Conservation (phyloP, 2,329 filamentous ascomycete species). For the Cytospora chrysosperma region DNA sequence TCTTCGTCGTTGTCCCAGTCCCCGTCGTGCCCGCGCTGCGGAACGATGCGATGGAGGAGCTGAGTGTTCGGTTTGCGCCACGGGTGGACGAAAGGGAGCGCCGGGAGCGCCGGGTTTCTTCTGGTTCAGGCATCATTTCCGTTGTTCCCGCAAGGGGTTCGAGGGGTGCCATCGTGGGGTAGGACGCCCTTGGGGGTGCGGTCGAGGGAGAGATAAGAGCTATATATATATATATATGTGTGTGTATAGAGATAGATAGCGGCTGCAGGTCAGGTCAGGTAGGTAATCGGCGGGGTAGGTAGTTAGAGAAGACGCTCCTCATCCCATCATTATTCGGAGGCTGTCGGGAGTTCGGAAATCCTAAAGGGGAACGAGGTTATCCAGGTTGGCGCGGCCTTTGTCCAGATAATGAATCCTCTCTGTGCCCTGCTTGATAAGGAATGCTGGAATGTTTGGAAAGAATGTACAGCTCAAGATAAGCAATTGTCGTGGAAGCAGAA, state of each 20-base stretch:
- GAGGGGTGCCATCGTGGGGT: slow-evolving; percentile 31
- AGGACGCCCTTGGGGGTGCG: neutral
- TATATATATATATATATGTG: neutral
- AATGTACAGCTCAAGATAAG: neutral
- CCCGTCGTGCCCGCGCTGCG: slow-evolving; percentile 23
- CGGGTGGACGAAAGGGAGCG: slow-evolving; percentile 25
- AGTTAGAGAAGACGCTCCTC: too few species aligned
- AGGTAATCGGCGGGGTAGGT: neutral
- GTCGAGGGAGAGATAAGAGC: neutral
- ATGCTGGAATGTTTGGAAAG: neutral
- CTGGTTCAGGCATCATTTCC: slow-evolving; percentile 31
- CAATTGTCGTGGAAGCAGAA: neutral
- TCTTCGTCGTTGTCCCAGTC: neutral
- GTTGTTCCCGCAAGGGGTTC: slow-evolving; percentile 34
- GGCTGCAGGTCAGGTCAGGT: slow-evolving; percentile 8
- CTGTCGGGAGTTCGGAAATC: neutral
- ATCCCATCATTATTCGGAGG: neutral
- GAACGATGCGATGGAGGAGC: slow-evolving; percentile 21
- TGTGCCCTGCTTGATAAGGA: too few species aligned
- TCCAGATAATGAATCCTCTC: neutral
- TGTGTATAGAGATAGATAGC: too few species aligned
- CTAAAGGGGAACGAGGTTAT: neutral
- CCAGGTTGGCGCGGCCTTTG: neutral
- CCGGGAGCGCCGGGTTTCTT: slow-evolving; percentile 19
- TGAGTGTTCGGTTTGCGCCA: slow-evolving; percentile 15